A percentile compares a stretch with the other conserved stretches of the same genome.
phyloP scores from a whole-genome alignment of 768 basidiomycete genomes.

The Udeniomyces megalosporus region DNA sequence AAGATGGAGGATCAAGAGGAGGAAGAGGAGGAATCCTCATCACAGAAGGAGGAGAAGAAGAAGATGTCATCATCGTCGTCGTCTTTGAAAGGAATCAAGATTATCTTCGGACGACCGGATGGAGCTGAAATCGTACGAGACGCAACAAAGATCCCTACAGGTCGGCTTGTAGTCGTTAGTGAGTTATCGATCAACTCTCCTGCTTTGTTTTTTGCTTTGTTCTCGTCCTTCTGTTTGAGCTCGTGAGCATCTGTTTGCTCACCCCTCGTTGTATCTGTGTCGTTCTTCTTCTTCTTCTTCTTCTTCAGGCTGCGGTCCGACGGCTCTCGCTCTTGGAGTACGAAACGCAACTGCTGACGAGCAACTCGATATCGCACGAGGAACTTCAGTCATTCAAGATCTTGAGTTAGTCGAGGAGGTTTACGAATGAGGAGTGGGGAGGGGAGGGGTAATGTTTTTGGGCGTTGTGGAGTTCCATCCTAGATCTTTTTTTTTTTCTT shows the following conservation, averaged over 20 bases:
- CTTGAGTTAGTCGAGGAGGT: background rate
- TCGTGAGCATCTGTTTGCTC: too few species aligned
- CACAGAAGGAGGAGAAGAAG: background rate
- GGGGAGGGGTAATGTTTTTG: too few species aligned
- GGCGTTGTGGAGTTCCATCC: too few species aligned
- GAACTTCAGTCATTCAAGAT: background rate
- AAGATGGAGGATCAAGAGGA: background rate
- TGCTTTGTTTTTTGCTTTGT: background rate
- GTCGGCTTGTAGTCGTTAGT: background rate
- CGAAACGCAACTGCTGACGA: background rate
- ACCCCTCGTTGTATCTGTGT: too few species aligned
- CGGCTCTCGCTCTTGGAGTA: background rate
- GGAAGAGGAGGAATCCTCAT: background rate
- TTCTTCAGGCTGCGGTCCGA: background rate
- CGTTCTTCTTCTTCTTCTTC: background rate
- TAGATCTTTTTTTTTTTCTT: too few species aligned
- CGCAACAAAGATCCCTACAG: background rate
- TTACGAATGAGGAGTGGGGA: too few species aligned
- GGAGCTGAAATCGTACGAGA: background rate
- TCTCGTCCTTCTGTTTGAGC: too few species aligned
- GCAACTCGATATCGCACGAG: background rate
- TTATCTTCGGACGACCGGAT: background rate
- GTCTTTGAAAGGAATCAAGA: background rate
- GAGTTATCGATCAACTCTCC: background rate
- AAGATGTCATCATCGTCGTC: too few species aligned